Conservation (phyloP, 176 grass and related monocot species). For the Panicum miliaceum region DNA sequence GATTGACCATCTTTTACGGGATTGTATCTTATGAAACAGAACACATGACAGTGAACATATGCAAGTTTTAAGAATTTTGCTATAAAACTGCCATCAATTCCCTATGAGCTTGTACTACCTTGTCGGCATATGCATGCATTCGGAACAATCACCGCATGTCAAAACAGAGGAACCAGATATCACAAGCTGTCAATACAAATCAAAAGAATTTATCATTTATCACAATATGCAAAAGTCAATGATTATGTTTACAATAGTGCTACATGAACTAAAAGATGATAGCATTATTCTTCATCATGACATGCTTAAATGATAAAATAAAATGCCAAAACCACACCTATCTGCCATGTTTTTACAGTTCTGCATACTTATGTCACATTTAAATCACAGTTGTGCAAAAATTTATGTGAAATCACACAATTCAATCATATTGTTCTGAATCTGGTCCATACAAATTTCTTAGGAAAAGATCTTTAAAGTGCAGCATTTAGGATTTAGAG, state of each 20-base stretch:
- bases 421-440: background rate
- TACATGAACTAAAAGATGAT: background rate
- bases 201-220: background rate
- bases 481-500: slow-evolving; percentile 3
- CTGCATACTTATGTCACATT: background rate
- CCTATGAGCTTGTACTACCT: background rate
- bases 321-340: background rate
- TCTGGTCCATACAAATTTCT: background rate
- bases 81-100: background rate
- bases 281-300: background rate
- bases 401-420: background rate
- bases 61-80: background rate
- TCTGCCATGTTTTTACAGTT: background rate
- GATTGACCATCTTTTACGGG: background rate
- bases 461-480: background rate
- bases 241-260: background rate
- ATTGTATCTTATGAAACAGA: background rate
- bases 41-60: background rate
- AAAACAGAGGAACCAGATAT: background rate
- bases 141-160: background rate
- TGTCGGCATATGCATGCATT: background rate
- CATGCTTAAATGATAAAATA: slow-evolving; percentile 18
- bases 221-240: background rate
- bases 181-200: background rate
- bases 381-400: background rate